Base-by-base conservation (phyloP, 2,329 filamentous ascomycete genomes). In the Fusarium haematococcum region DNA sequence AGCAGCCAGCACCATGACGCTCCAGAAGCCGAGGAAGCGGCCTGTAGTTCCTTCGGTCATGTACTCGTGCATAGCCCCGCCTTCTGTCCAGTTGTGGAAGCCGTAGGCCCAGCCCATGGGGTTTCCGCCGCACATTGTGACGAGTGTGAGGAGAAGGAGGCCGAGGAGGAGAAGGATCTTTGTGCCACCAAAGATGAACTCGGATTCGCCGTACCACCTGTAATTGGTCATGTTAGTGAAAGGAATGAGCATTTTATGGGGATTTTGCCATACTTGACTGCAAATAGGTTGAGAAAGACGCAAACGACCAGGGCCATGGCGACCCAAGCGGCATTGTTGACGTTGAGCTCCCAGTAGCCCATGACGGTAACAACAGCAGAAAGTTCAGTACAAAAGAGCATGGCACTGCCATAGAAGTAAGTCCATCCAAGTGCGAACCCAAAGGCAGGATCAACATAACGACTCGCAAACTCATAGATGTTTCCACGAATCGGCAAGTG, bases 91-190 rank as follows among this genome's bases (percentile, higher is more conserved):
- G 32, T 57, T 35, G 20, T 35, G 30, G 2, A 57, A 57, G 2
- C 52, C 52, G 32, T 57, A 57, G 2, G 52, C 52, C n/a, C 32
- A 23, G 4, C 30, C 30, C 5, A 10, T 33, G 4, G 52, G 52
- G 5, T 57, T 57, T 27, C 52, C 52, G 1, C 52, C 52, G 2
- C 52, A 57, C 52, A 57, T 57, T 16, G 52, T 57, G 6, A 57
- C 32, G 0, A 57, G 20, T 6, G 52, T 84, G 48, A 83, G 83
- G 65, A 85, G 81, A 71, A 82, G 85, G 30, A 85, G 80, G 32
- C 83, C 84, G 5, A 57, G 32, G 14, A 57, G 52, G 32, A 57
- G 32, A 14, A 57, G n/a, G 8, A 57, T 35, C 32, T 57, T 57
- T 3, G 32, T 33, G 5, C 30, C 30, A 1, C 30, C 52, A 0